phyloP scores from a whole-genome alignment of 345 rosid genomes.

The Eucalyptus paniculata region DNA sequence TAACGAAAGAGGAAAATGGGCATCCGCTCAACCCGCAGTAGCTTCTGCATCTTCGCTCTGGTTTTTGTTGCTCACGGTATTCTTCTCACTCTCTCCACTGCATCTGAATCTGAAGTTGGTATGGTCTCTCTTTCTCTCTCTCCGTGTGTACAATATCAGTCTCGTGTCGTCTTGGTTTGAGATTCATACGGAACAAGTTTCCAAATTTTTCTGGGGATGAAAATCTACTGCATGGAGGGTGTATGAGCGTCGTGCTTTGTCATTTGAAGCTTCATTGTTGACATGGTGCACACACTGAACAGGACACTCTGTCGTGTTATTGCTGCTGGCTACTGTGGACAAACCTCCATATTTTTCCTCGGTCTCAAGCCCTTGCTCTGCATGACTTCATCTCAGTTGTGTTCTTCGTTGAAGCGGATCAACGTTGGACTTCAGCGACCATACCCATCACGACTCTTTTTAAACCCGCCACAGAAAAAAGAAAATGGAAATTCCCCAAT shows the following conservation, averaged over 20 bases:
- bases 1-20: neutral
- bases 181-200: neutral
- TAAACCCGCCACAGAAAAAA: neutral
- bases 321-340: neutral
- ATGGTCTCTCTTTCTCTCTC: neutral
- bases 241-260: neutral
- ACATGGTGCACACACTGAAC: neutral
- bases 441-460: neutral
- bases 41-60: neutral
- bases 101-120: slow-evolving; percentile 17
- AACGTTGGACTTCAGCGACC: neutral
- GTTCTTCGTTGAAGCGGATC: neutral
- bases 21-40: neutral
- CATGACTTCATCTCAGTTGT: neutral
- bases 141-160: neutral
- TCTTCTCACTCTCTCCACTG: neutral
- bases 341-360: neutral
- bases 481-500: neutral
- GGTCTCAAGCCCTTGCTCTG: neutral
- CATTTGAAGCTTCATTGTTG: neutral
- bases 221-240: neutral
- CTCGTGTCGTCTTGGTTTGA: neutral
- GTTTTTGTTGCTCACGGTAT: neutral
- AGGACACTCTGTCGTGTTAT: neutral
- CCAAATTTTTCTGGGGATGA: neutral